phyloP scores from a whole-genome alignment of 1,139 yeast species.

The Candida neerlandica region DNA sequence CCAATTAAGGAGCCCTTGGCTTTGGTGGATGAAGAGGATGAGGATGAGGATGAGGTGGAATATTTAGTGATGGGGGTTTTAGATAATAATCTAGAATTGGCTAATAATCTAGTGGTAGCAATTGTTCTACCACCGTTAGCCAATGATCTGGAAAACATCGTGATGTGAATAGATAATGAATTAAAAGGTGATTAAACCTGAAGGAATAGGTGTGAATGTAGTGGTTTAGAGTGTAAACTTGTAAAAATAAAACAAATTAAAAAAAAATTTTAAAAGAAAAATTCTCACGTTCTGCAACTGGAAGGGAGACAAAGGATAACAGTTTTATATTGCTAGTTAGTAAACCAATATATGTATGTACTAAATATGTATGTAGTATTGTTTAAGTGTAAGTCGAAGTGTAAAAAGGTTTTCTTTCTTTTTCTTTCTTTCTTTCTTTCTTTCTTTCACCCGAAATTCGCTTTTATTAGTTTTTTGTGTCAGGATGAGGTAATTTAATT shows the following conservation, averaged over 20 bases:
- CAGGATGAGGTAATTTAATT: neutral
- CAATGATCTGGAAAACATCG: conserved; percentile 10
- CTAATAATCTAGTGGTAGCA: conserved; percentile 22
- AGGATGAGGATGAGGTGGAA: conserved; percentile 12
- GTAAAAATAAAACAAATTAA: neutral
- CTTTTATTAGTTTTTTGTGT: neutral
- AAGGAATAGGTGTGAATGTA: neutral
- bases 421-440: neutral
- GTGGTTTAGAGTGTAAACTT: too few species aligned
- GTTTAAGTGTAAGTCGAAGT: too few species aligned
- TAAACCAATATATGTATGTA: too few species aligned
- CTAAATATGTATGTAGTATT: neutral
- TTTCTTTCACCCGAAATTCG: conserved; percentile 3
- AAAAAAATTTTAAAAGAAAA: conserved; percentile 1
- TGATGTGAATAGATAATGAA: conserved; percentile 5
- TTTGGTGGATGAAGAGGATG: conserved; percentile 10
- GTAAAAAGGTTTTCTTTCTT: too few species aligned
- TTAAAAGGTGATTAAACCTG: neutral
- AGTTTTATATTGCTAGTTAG: conserved; percentile 1
- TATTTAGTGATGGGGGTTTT: conserved; percentile 14
- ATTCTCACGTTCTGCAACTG: neutral
- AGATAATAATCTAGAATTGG: conserved; percentile 19
- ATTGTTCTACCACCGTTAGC: conserved; percentile 12
- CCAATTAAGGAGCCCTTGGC: conserved; percentile 19
- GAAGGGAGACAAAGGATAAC: conserved; percentile 3